Conservation (phyloP, 2,329 filamentous ascomycete species). For the Fusarium newnesense region DNA sequence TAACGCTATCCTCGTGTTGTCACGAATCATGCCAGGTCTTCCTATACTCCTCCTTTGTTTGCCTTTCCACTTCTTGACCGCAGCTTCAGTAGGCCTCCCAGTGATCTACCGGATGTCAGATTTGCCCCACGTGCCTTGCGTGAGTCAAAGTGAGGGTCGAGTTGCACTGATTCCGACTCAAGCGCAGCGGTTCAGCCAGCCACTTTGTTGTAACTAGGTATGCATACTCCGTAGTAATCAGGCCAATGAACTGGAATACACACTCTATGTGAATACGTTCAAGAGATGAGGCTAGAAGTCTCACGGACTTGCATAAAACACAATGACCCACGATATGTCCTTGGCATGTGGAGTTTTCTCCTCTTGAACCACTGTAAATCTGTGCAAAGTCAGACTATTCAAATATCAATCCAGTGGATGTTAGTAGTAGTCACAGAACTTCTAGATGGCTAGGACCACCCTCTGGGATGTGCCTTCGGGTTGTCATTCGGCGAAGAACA, state of each 20-base stretch:
- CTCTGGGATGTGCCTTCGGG: background rate
- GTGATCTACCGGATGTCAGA: background rate
- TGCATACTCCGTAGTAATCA: no score
- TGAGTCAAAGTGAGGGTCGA: background rate
- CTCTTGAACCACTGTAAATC: background rate
- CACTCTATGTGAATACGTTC: accelerated
- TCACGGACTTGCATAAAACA: background rate
- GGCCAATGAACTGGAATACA: accelerated
- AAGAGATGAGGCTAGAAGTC: background rate
- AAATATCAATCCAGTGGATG: no score
- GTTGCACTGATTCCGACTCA: background rate
- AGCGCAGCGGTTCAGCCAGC: background rate
- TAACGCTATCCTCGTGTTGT: no score
- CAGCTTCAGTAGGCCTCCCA: background rate
- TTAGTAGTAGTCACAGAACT: accelerated
- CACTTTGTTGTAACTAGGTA: background rate
- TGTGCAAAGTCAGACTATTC: background rate
- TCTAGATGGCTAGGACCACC: background rate
- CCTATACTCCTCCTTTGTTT: background rate
- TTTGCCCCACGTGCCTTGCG: background rate
- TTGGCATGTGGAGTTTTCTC: background rate
- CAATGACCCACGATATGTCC: background rate
- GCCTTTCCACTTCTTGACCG: background rate
- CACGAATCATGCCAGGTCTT: background rate
- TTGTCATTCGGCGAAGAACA: no score